phyloP scores from a whole-genome alignment of 2,329 filamentous ascomycete species.

The Calonectria hongkongensis region DNA sequence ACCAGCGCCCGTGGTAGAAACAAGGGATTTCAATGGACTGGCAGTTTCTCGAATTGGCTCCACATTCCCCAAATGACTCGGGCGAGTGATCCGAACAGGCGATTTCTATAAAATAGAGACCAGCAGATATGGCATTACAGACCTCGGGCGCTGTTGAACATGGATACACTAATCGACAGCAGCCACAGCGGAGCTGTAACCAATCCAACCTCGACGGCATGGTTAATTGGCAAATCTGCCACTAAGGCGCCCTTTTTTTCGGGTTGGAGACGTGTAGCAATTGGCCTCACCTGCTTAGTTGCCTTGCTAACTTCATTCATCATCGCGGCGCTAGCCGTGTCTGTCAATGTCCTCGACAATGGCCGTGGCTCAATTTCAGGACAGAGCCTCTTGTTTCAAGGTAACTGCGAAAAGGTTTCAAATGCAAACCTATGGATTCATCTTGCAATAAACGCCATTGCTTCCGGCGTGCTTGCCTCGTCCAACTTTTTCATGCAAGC shows the following conservation, averaged over 20 bases:
- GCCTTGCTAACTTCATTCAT: not conserved
- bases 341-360: constrained; percentile 18
- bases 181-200: constrained; percentile 13
- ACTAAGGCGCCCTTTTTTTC: constrained; percentile 20
- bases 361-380: constrained; percentile 4
- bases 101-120: constrained; percentile 19
- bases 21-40: not conserved
- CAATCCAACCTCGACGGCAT: constrained; percentile 27
- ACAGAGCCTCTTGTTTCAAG: constrained; percentile 37
- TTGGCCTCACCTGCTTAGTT: constrained; percentile 17
- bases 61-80: not conserved
- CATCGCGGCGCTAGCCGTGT: constrained; percentile 6
- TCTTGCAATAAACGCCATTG: constrained; percentile 68
- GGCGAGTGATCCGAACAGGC: not conserved
- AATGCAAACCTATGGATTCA: constrained; percentile 59
- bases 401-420: constrained; percentile 39
- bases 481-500: constrained; percentile 73
- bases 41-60: not conserved
- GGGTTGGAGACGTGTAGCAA: constrained; percentile 20
- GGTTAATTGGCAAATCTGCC: constrained; percentile 12
- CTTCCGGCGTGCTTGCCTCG: constrained; percentile 65
- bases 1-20: constrained; percentile 3
- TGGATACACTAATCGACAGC: constrained; percentile 21
- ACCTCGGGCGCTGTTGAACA: not conserved
- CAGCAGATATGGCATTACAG: not conserved